phyloP scores from a whole-genome alignment of 805 yeast species.

The Kregervanrija pseudodelftensis region DNA sequence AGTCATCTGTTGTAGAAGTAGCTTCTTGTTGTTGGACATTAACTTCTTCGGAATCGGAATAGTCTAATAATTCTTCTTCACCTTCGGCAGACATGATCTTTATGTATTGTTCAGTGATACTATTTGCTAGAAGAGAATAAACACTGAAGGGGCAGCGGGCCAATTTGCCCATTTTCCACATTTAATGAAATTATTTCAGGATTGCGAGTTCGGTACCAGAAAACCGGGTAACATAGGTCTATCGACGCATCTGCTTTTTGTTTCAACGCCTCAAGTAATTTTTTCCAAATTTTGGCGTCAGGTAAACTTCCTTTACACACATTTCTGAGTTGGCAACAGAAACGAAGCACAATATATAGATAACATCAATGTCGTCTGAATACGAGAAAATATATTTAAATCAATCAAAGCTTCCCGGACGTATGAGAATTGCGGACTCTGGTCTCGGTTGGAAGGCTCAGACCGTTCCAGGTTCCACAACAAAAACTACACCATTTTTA shows the following conservation, averaged over 20 bases:
- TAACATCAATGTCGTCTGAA: constrained; percentile 37
- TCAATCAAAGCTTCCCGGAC: constrained; percentile 76
- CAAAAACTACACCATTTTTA: constrained; percentile 66
- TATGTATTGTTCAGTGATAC: neutral
- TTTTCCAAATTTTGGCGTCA: too few relatives aligned
- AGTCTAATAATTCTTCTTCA: constrained; percentile 98
- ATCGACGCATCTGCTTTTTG: neutral
- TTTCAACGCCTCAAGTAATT: neutral
- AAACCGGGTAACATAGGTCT: too few relatives aligned
- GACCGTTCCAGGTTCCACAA: constrained; percentile 35
- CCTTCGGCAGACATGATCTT: constrained; percentile 81
- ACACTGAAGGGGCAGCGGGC: neutral
- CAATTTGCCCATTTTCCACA: neutral
- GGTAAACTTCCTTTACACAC: too few relatives aligned
- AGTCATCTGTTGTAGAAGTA: constrained; percentile 39
- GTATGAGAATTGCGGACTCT: constrained; percentile 91
- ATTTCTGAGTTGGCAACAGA: too few relatives aligned
- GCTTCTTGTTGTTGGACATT: constrained; percentile 36
- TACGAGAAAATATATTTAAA: constrained; percentile 88
- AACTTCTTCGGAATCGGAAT: constrained; percentile 97
- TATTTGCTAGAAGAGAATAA: neutral
- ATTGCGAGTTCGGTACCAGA: too few relatives aligned
- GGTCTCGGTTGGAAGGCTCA: constrained; percentile 91
- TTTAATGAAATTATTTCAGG: too few relatives aligned
- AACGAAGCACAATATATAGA: too few relatives aligned